Conservation (phyloP, 139 green algal genomes). For the Chlamydomonas sphaeroides region DNA sequence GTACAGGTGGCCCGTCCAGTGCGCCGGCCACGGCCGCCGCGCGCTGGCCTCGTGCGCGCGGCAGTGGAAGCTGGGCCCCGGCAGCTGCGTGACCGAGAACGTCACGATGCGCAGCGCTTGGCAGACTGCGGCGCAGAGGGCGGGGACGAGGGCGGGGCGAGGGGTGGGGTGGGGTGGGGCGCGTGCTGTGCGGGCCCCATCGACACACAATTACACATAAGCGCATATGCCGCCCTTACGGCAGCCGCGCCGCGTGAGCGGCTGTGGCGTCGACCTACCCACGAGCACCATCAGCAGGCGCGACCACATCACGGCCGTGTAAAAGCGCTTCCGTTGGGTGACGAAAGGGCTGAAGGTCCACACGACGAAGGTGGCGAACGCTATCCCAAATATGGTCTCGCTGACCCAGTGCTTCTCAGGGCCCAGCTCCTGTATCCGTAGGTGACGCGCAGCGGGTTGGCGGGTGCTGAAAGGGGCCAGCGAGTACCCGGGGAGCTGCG, state of each 20-base stretch:
- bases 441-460: too few species aligned
- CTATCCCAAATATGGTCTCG: slow-evolving; percentile 79
- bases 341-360: slow-evolving; percentile 93
- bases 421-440: slow-evolving; percentile 76
- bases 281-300: slow-evolving; percentile 80
- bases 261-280: too few species aligned
- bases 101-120: slow-evolving; percentile 89
- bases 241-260: too few species aligned
- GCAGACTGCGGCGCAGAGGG: slow-evolving; percentile 72
- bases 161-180: too few species aligned
- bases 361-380: slow-evolving; percentile 80
- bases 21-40: slow-evolving; percentile 63
- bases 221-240: too few species aligned
- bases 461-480: too few species aligned
- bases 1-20: slow-evolving; percentile 80
- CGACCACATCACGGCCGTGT: slow-evolving; percentile 87
- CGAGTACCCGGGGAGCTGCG: too few species aligned
- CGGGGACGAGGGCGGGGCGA: too few species aligned
- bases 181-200: too few species aligned
- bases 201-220: too few species aligned
- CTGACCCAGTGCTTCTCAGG: slow-evolving; percentile 83
- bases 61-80: slow-evolving; percentile 91
- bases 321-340: slow-evolving; percentile 82
- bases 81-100: slow-evolving; percentile 88
- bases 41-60: slow-evolving; percentile 62